These are phyloP conservation scores for Litsea cubeba DNA, from an alignment of 164 flowering plant genomes.

Conservation along the genomic window DNA sequence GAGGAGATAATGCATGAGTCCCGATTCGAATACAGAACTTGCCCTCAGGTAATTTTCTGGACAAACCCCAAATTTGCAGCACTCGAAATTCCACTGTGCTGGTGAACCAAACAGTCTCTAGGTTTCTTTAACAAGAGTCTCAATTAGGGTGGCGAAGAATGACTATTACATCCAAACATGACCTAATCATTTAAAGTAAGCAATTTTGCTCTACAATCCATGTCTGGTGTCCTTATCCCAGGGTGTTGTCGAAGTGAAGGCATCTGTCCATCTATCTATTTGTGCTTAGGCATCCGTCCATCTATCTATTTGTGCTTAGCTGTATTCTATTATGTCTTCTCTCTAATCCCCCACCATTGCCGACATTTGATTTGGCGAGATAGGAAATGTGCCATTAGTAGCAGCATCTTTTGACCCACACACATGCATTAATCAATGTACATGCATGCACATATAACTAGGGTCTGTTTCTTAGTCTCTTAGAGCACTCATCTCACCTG, in stretches of 20 bases:
- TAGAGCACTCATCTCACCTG: no score
- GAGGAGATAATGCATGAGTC: no score
- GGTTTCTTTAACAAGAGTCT: neutral
- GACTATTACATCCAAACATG: neutral
- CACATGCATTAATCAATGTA: neutral
- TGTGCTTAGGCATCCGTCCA: neutral
- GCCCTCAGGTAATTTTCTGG: no score
- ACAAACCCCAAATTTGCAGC: no score
- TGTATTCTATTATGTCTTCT: neutral
- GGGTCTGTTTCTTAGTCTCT: no score
- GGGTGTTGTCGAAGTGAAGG: neutral
- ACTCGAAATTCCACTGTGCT: no score
- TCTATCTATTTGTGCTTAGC: neutral
- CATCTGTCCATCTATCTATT: neutral
- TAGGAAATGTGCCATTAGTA: neutral
- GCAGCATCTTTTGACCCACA: neutral
- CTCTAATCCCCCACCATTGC: neutral
- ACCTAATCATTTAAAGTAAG: neutral
- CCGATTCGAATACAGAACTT: no score
- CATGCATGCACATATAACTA: no score
- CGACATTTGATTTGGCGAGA: neutral
- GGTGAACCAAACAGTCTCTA: neutral
- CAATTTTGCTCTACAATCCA: neutral
- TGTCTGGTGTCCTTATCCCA: neutral
- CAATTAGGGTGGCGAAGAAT: neutral